These are phyloP conservation scores for Termitomyces sp. DNA, from an alignment of 768 basidiomycete genomes.

Conservation along the genomic window DNA sequence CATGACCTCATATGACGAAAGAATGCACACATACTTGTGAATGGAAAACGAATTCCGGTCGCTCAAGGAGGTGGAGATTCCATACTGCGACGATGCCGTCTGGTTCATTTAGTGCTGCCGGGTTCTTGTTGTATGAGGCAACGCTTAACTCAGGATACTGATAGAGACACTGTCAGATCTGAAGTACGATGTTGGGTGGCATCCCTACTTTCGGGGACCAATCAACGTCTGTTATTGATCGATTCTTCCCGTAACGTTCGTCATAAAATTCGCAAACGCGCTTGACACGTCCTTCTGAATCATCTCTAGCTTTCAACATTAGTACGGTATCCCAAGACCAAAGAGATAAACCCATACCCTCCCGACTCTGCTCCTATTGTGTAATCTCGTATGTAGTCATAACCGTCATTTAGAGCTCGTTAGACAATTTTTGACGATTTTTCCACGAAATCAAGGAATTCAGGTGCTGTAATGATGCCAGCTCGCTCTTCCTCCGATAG, in stretches of 20 bases:
- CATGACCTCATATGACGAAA: background rate
- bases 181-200: background rate
- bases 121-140: constrained; percentile 97
- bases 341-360: constrained; percentile 48
- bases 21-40: constrained; percentile 69
- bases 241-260: constrained; percentile 85
- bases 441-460: constrained; percentile 93
- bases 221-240: constrained; percentile 94
- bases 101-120: constrained; percentile 89
- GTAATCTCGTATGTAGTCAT: constrained; percentile 97
- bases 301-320: constrained; percentile 52
- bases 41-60: constrained; percentile 98
- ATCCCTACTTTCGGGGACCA: constrained; percentile 90
- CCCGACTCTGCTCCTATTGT: constrained; percentile 84
- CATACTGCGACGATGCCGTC: constrained; percentile 97
- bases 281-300: constrained; percentile 89
- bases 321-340: background rate
- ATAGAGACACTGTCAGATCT: background rate
- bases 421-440: constrained; percentile 94
- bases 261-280: constrained; percentile 94
- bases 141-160: constrained; percentile 95
- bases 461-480: constrained; percentile 80
- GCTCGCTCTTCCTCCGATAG: constrained; percentile 83
- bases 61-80: constrained; percentile 93
- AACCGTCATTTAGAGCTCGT: constrained; percentile 89